Evolutionary conservation across 495 filamentous ascomycete species (phyloP), one percentile per base, ranked within the genome.

Genomic region (Aspergillus indologenus): DNA sequence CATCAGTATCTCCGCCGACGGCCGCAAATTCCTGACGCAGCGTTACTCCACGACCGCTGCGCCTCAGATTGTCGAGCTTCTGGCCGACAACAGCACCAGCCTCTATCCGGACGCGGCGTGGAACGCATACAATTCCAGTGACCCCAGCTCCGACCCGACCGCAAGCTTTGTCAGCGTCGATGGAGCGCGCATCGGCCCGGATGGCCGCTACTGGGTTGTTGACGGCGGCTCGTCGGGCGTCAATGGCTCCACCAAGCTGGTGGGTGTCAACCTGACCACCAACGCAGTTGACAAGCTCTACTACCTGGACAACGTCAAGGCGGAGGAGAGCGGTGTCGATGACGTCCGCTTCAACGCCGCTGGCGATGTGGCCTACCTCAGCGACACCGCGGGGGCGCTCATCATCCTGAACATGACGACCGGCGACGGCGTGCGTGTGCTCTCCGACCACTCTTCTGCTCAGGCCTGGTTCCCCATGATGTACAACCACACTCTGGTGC

Each of bases 201-300:
- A 71, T 44, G 69, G 67, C 8, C 51, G 55, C 18, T 63, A 68
- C 26, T 71, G 63, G 65, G 45, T 70, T 2, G 61, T 71, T 43
- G 69, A 71, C 44, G 61, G 59, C 19, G 67, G 69, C 29, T 60
- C 65, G 15, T 34, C 61, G 9, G 48, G 49, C 12, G 46, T 68
- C 20, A 63, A 62, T 17, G 59, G 52, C n/a, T 63, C 69, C 0
- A 61, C 67, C 5, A 72, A 70, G 47, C 56, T 72, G 17, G 65
- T 72, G 2, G 49, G 45, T 3, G 59, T 70, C n/a, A 65, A 72
- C 53, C 53, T 55, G 3, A 55, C 53, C 34, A 55, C 31, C 18
- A 55, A 55, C 53, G 40, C 58, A 18, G 69, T 69, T 49, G 69
- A 71, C 53, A 58, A 68, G 21, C 65, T 68, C 22, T 69, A 67